Evolutionary conservation across 176 grass and related monocot genomes (phyloP).

Genomic region (Rhynchospora breviuscula): DNA sequence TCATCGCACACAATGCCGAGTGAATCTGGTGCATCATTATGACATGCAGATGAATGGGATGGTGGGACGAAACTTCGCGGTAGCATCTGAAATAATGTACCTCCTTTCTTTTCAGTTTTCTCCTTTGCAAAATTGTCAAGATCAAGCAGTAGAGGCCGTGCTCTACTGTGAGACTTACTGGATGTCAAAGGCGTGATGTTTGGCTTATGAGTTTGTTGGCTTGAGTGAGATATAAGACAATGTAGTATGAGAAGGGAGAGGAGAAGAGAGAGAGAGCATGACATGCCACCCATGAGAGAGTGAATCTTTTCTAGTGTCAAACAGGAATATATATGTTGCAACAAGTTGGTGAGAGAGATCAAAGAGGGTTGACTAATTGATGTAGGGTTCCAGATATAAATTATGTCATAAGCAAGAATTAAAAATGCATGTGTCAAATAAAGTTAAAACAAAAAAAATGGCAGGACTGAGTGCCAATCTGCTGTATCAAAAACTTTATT

Average conservation of each 20-base stretch:
- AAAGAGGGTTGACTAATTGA: not conserved
- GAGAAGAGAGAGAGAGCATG: not conserved
- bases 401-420: not conserved
- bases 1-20: conserved; percentile 7
- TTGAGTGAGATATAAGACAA: not conserved
- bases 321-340: not conserved
- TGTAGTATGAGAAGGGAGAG: not conserved
- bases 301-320: not conserved
- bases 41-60: conserved; percentile 48
- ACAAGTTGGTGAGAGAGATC: not conserved
- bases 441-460: not conserved
- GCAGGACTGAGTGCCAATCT: no score
- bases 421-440: not conserved
- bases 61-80: conserved; percentile 48
- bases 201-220: not conserved
- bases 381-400: not conserved
- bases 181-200: not conserved
- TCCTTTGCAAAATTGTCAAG: not conserved
- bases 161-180: not conserved
- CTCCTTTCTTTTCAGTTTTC: not conserved
- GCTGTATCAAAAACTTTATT: no score
- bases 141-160: conserved; percentile 1
- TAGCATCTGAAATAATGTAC: conserved; percentile 52
- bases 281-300: conserved; percentile 12
- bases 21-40: conserved; percentile 46